These are phyloP conservation scores for Psilocybe sp. DNA, from an alignment of 768 basidiomycete species.

Conservation along the genomic window DNA sequence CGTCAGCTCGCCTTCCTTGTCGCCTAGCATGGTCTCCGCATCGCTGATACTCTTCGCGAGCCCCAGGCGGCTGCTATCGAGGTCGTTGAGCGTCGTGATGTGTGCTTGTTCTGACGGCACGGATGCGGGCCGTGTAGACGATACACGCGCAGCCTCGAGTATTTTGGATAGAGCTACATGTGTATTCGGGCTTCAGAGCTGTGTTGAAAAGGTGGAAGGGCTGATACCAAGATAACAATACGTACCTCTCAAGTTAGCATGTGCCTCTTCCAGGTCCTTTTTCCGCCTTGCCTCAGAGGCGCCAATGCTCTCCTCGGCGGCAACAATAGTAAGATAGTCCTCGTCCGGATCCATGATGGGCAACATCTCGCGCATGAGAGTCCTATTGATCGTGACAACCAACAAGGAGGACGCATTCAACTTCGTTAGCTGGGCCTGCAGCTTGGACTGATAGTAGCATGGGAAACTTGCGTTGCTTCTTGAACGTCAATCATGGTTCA, in stretches of 20 bases:
- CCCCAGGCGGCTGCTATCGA: conserved; percentile 61
- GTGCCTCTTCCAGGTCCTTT: conserved; percentile 68
- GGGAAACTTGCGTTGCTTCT: conserved; percentile 41
- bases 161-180: conserved; percentile 56
- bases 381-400: conserved; percentile 32
- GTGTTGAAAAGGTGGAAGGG: too few species aligned
- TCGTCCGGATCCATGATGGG: conserved; percentile 77
- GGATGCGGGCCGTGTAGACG: conserved; percentile 65
- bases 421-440: too few species aligned
- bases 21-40: conserved; percentile 59
- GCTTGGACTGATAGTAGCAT: neutral
- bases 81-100: conserved; percentile 55
- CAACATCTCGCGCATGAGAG: conserved; percentile 66
- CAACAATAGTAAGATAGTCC: conserved; percentile 73
- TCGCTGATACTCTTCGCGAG: conserved; percentile 76
- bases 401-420: too few species aligned
- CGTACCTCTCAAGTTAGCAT: conserved; percentile 61
- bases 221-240: neutral
- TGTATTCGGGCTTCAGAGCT: too few species aligned
- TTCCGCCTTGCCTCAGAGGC: conserved; percentile 53
- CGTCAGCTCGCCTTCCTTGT: conserved; percentile 69
- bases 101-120: conserved; percentile 70
- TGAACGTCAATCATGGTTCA: conserved; percentile 35
- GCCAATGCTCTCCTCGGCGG: conserved; percentile 68
- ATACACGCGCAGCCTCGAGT: conserved; percentile 67